Evolutionary conservation across 768 basidiomycete genomes (phyloP), one percentile per base, ranked within the genome.

Genomic region (Holtermannia corniformis): DNA sequence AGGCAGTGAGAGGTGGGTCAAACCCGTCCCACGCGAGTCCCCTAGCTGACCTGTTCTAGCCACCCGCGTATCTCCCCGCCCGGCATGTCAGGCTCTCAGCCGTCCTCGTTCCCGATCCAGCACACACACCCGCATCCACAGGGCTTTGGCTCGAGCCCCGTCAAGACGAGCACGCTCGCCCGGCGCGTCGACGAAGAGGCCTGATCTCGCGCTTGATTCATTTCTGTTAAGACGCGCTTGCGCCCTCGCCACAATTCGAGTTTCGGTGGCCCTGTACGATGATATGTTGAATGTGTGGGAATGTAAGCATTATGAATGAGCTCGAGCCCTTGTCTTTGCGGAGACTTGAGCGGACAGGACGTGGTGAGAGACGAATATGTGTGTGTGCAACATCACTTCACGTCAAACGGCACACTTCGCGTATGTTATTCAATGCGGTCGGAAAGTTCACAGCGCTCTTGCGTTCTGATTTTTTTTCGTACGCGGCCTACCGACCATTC

Each of bases 101-200:
- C 51, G 19, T 64, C 61, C 14, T 64, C 60, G 2, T 65, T 55
- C 62, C 60, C 61, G 3, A 65, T 65, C 32, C 42, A 52, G 27
- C 61, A 62, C 19, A 37, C 32, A 7, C 60, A 64, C 28, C 51
- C 41, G 16, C 47, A 52, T 16, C 26, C 46, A 11, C 61, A 63
- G n/a, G 48, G 27, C 11, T 54, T 64, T 43, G 67, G 67, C 4
- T 60, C 64, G 5, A 62, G 60, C 3, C 67, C 67, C 16, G 67
- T 68, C 48, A 68, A 68, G 52, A 56, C 62, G 4, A 64, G 62
- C 40, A 61, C 48, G 28, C 55, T 68, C 25, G 66, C 57, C 32
- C 50, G 51, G 44, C 43, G 64, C 26, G 43, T 64, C 19, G 64
- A 68, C 48, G 64, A 65, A 44, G 62, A 63, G 26, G 32, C 32